Evolutionary conservation across 805 yeast species (phyloP), one percentile per base, ranked within the genome.

Genomic region (Ogataea naganishii): DNA sequence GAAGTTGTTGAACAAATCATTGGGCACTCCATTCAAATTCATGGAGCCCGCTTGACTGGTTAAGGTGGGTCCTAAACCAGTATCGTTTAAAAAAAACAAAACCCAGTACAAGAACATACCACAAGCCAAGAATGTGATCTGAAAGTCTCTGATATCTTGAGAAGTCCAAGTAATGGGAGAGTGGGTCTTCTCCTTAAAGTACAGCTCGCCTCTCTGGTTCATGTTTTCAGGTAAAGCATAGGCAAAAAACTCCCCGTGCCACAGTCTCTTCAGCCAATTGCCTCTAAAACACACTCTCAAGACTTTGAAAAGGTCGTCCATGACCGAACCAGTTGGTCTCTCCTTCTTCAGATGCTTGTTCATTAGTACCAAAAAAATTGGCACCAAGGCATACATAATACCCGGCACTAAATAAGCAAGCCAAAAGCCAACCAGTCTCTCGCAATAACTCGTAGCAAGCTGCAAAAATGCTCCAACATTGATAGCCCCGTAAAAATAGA

Each of bases 41-140:
- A 70, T 67, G 18, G 71, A 60, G 37, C 71, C 72, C 27, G 75
- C 73, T 47, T 69, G 75, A 3, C 72, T 64, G 34, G 62, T 67
- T 44, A 64, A 70, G 10, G 51, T 37, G 23, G 65, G 52, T 18
- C 72, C 72, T 41, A 68, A 55, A 38, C 74, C 74, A 34, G 63
- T 53, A 44, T 69, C 73, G 36, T 65, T 63, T 31, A 57, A 37
- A 39, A 53, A 52, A 49, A 51, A 56, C 29, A 53, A 44, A 33
- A 54, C 41, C 39, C 49, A 69, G 49, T 59, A 68, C 17, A 59
- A 32, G 48, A 69, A 69, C 41, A 68, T 56, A 38, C 60, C 53
- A 47, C 72, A 64, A 17, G 70, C 59, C 24, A 56, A 49, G 20
- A 64, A 44, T 4, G 72, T 66, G 33, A 59, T 58, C 32, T 55